Conservation (phyloP, 2,329 filamentous ascomycete genomes). For the Phialemoniopsis sp. region DNA sequence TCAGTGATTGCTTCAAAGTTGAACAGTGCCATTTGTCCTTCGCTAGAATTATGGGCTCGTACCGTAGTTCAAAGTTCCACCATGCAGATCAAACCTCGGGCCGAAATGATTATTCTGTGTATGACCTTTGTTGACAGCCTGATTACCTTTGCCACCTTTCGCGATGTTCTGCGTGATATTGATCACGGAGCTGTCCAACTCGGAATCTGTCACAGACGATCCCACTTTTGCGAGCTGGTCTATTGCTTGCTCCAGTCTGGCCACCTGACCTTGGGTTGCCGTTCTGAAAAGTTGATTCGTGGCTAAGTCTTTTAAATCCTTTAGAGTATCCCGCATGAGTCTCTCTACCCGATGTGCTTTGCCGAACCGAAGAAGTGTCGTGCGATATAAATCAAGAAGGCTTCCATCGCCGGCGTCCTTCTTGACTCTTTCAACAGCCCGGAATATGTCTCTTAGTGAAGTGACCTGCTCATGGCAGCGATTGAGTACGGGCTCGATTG, state of each 20-base stretch:
- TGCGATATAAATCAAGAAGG: conserved; percentile 1
- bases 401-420: too few relatives aligned
- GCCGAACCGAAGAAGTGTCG: not conserved
- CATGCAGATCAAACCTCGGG: too few relatives aligned
- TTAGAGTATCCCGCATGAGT: not conserved
- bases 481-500: conserved; percentile 1
- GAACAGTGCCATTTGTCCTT: too few relatives aligned
- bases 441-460: not conserved
- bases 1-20: too few relatives aligned
- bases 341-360: not conserved
- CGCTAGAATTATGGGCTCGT: too few relatives aligned
- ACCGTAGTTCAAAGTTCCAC: too few relatives aligned
- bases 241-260: too few relatives aligned
- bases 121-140: too few relatives aligned
- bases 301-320: not conserved
- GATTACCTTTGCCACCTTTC: too few relatives aligned
- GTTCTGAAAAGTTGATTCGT: not conserved
- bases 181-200: not conserved
- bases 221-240: not conserved
- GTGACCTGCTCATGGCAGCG: not conserved
- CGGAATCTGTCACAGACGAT: conserved; percentile 1
- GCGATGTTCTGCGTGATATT: too few relatives aligned
- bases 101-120: too few relatives aligned
- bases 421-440: not conserved
- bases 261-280: too few relatives aligned